Evolutionary conservation across 139 green algal species (phyloP).

Genomic region (Raphidocelis subcapitata): DNA sequence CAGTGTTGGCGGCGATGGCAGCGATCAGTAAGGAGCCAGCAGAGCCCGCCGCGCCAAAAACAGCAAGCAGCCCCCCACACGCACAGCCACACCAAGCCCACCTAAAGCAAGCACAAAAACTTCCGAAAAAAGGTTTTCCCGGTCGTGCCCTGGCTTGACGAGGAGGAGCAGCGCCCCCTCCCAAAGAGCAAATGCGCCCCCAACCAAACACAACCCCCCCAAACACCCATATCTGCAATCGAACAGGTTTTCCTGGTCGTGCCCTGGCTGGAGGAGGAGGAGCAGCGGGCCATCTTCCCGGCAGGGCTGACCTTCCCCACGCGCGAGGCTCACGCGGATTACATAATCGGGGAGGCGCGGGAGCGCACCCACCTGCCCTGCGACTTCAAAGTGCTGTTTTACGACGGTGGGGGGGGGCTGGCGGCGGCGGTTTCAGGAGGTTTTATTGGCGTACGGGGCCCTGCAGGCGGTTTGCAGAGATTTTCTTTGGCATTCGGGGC

Average conservation of each 20-base stretch:
- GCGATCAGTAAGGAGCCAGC: too few relatives aligned
- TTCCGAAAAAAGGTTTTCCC: too few relatives aligned
- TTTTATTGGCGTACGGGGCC: neutral
- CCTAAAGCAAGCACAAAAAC: too few relatives aligned
- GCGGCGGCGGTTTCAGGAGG: neutral
- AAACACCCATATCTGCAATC: neutral
- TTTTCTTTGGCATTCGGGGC: too few relatives aligned
- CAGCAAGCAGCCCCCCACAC: too few relatives aligned
- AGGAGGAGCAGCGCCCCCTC: too few relatives aligned
- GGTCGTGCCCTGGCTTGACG: too few relatives aligned
- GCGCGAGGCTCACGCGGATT: conserved; percentile 57
- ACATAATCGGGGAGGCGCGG: conserved; percentile 72
- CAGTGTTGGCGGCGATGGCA: too few relatives aligned
- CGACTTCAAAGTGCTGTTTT: conserved; percentile 86
- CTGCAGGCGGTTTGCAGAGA: conserved; percentile 19
- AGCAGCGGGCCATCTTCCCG: conserved; percentile 84
- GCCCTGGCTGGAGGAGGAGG: conserved; percentile 71
- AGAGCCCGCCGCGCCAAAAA: too few relatives aligned
- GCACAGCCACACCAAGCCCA: too few relatives aligned
- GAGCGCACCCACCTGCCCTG: conserved; percentile 30
- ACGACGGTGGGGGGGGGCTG: conserved; percentile 67
- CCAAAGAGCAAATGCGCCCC: neutral
- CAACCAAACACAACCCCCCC: neutral
- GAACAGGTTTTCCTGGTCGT: conserved; percentile 81
- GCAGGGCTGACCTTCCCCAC: conserved; percentile 72